These are phyloP conservation scores for Xylaria sp. DNA, from an alignment of 2,329 filamentous ascomycete species.

Conservation along the genomic window DNA sequence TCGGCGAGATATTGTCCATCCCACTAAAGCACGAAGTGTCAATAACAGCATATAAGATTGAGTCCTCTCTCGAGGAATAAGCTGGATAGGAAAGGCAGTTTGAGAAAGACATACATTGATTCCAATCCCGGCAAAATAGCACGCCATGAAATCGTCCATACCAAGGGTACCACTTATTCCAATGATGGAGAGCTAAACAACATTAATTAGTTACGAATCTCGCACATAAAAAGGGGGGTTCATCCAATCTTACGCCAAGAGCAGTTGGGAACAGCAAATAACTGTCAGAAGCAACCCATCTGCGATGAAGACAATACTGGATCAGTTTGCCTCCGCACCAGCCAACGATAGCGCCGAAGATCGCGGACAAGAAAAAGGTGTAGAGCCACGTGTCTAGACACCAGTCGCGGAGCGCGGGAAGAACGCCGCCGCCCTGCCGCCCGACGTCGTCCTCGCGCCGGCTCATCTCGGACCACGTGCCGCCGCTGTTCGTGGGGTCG, in stretches of 20 bases:
- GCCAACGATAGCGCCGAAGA: conserved; percentile 56
- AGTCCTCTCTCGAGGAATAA: not conserved
- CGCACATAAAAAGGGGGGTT: not conserved
- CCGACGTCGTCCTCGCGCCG: conserved; percentile 48
- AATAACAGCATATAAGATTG: not conserved
- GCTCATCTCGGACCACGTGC: conserved; percentile 12
- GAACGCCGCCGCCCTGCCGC: conserved; percentile 9
- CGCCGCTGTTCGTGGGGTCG: conserved; percentile 7
- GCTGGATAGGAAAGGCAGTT: no score
- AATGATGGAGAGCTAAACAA: conserved; percentile 52
- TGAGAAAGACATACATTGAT: not conserved
- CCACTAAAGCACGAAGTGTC: conserved; percentile 55
- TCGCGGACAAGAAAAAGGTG: conserved; percentile 55
- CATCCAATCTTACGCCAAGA: conserved; percentile 42
- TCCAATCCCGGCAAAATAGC: conserved; percentile 59
- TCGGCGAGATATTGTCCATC: conserved; percentile 62
- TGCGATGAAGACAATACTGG: conserved; percentile 47
- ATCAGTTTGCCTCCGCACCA: conserved; percentile 50
- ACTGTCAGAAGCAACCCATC: conserved; percentile 59
- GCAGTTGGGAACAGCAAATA: conserved; percentile 56
- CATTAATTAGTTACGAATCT: not conserved
- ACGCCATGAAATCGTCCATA: conserved; percentile 62
- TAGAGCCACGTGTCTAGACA: conserved; percentile 63
- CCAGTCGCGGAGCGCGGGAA: conserved; percentile 57
- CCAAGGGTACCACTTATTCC: conserved; percentile 61